Percentiles rank a stretch among this genome's conserved stretches.
Evolutionary conservation across 805 yeast genomes (phyloP).

Genomic region (Metschnikowia santaceciliae): DNA sequence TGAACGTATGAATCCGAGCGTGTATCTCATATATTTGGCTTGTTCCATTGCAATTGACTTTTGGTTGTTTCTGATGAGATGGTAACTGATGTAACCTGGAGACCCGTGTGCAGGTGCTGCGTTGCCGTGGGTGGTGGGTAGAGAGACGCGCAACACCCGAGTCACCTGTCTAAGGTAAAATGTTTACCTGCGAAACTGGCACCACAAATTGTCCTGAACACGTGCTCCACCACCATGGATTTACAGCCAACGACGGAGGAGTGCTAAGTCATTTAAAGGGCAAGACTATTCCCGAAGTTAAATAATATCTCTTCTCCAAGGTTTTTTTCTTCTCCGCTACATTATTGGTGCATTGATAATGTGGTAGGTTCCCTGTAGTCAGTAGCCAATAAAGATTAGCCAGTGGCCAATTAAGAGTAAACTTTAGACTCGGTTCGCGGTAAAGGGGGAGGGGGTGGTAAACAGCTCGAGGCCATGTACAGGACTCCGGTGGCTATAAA

Average conservation of each 20-base stretch:
- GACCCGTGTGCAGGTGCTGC: neutral
- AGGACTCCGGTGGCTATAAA: neutral
- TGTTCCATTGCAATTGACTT: constrained; percentile 6
- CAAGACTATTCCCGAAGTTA: too few relatives aligned
- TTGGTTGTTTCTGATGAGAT: neutral
- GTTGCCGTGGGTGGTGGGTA: neutral
- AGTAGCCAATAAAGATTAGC: neutral
- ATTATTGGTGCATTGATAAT: neutral
- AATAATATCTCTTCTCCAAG: neutral
- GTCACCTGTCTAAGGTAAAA: neutral
- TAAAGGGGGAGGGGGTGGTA: neutral
- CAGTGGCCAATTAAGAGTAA: neutral
- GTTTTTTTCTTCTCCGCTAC: neutral
- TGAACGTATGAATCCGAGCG: constrained; percentile 28
- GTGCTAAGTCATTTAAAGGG: too few relatives aligned
- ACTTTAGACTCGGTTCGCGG: neutral
- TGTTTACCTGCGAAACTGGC: neutral
- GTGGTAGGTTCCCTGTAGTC: neutral
- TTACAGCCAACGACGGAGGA: neutral
- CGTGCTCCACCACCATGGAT: neutral
- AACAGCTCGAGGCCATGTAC: neutral
- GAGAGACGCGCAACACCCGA: neutral
- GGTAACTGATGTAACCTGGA: neutral
- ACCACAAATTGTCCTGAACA: neutral
- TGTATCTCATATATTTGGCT: constrained; percentile 15